Evolutionary conservation across 177 flowering plant genomes (phyloP).

Genomic region (Vitis hybrid): DNA sequence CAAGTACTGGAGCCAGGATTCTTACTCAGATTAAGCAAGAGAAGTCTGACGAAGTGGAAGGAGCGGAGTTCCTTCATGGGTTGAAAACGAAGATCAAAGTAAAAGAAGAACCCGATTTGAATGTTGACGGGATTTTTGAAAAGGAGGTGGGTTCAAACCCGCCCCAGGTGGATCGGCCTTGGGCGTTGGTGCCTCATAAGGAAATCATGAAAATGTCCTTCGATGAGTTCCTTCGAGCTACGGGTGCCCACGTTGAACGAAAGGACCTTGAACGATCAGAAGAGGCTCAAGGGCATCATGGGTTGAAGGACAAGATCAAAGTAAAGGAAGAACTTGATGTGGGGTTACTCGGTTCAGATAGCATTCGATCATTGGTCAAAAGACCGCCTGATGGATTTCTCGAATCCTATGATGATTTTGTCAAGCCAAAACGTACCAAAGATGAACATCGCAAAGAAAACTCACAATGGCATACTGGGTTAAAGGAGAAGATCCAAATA

Average conservation of each 20-base stretch:
- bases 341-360: neutral
- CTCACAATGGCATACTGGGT: neutral
- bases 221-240: conserved; percentile 12
- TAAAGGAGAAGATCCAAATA: neutral
- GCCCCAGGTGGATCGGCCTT: neutral
- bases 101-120: conserved; percentile 14
- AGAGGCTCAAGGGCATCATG: neutral
- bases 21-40: conserved; percentile 24
- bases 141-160: neutral
- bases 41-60: neutral
- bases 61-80: neutral
- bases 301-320: neutral
- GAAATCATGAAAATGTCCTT: neutral
- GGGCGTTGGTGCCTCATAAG: neutral
- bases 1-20: conserved; percentile 42
- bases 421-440: neutral
- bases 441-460: neutral
- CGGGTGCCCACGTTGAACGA: neutral
- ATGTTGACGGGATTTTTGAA: neutral
- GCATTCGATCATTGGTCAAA: too few species aligned
- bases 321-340: conserved; percentile 14
- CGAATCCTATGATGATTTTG: neutral
- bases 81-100: conserved; percentile 8
- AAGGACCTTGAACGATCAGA: neutral
- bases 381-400: neutral